Evolutionary conservation across 2,329 filamentous ascomycete species (phyloP), one percentile per base, ranked within the genome.

Genomic region (Sporothrix variecibatus): DNA sequence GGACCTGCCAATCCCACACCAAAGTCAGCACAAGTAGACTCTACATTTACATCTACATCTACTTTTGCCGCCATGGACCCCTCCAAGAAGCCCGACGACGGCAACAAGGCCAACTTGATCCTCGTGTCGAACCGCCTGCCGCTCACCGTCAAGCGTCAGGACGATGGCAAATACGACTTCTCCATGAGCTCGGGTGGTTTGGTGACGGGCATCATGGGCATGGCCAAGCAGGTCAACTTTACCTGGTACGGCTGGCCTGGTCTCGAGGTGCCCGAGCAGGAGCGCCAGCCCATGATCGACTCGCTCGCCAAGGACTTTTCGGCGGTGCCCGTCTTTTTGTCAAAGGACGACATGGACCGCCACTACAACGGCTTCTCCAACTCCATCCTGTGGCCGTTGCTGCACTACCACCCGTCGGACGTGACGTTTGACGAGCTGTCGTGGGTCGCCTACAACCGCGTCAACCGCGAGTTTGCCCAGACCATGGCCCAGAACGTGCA

Each of bases 291-390:
- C 73, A 91, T 99, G 82, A 92, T 90, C 80, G 87, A 92, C 80
- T 90, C 92, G 77, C 86, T 98, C 80, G 93, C 94, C 84, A 91
- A 96, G 28, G 93, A 98, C 79, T 95, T 97, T 83, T 91, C 92
- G 78, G 95, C 95, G 8, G 90, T 97, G 56, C 95, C 96, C 0
- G 93, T 99, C 72, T 98, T 98, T 82, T 91, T 98, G 80, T 93
- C 95, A 75, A 94, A 98, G 79, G 94, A 98, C 78, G 88, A 98
- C 75, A 95, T 95, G 71, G 96, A 98, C 82, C 90, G 92, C 76
- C 96, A 98, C 84, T 98, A 99, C 87, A 99, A 99, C 81, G 96
- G 96, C 67, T 98, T 98, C 82, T 95, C 95, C 51, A 98, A 99
- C 84, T 97, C 94, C 8, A 98, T 98, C 82, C 91, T 99, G 75